A percentile compares a stretch with the other conserved stretches of the same genome.
These are phyloP conservation scores for Rhizoclosmatium sp. DNA, from an alignment of 192 early-diverging fungal species.

Conservation along the genomic window DNA sequence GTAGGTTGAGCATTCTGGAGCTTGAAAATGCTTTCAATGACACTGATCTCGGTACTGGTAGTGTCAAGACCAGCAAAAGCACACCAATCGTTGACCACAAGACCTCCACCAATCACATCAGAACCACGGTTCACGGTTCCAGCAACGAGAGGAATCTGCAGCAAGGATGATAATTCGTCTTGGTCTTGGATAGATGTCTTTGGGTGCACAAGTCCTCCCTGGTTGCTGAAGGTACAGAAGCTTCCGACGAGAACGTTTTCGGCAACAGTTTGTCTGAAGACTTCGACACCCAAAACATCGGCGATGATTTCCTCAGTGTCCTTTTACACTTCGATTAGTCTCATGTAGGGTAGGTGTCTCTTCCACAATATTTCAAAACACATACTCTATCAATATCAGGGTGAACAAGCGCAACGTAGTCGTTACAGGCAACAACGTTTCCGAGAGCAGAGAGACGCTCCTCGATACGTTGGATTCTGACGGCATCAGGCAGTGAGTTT, in stretches of 20 bases:
- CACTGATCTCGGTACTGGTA: slow-evolving; percentile 94
- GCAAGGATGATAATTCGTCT: slow-evolving; percentile 95
- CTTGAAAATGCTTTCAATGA: slow-evolving; percentile 98
- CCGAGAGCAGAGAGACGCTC: slow-evolving; percentile 97
- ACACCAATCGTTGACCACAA: slow-evolving; percentile 98
- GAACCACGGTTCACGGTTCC: slow-evolving; percentile 99
- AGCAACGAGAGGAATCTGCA: slow-evolving; percentile 97
- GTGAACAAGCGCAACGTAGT: slow-evolving; percentile 98
- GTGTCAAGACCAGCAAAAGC: slow-evolving; percentile 98
- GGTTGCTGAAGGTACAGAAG: slow-evolving; percentile 96
- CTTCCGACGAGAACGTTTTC: slow-evolving; percentile 96
- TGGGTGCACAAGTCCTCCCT: slow-evolving; percentile 96
- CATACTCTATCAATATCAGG: slow-evolving; percentile 90
- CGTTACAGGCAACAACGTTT: slow-evolving; percentile 99
- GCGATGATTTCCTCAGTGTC: slow-evolving; percentile 99
- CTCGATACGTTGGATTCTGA: slow-evolving; percentile 95
- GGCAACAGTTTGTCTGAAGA: slow-evolving; percentile 97
- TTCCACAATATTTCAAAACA: neutral
- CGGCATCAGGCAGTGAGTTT: slow-evolving; percentile 92
- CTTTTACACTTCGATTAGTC: slow-evolving; percentile 24
- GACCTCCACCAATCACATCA: slow-evolving; percentile 94
- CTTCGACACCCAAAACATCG: slow-evolving; percentile 96
- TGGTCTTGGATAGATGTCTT: slow-evolving; percentile 95
- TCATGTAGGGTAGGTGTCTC: neutral
- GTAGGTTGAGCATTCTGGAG: slow-evolving; percentile 90